Evolutionary conservation across 805 yeast species (phyloP).

Genomic region (Yarrowia hollandica): DNA sequence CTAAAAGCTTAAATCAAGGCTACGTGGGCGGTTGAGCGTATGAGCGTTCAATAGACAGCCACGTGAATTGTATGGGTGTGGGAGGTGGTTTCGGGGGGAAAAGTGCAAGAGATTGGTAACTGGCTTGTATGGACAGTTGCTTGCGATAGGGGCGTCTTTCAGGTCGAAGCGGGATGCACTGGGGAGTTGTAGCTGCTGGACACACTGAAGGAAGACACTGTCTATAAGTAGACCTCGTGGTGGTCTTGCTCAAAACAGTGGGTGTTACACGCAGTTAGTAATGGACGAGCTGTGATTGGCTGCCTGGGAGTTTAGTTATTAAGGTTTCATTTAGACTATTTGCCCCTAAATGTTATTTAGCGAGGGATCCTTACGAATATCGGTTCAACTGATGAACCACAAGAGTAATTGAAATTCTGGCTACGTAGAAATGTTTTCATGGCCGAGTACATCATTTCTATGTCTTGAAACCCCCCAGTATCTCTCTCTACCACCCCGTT

Average conservation of each 20-base stretch:
- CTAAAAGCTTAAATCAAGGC: neutral
- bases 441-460: too few species aligned
- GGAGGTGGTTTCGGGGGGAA: too few species aligned
- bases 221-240: conserved; percentile 5
- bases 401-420: too few species aligned
- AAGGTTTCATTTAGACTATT: conserved; percentile 17
- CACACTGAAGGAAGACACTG: too few species aligned
- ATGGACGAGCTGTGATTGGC: conserved; percentile 13
- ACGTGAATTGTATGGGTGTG: conserved; percentile 1
- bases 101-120: too few species aligned
- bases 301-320: neutral
- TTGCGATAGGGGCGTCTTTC: too few species aligned
- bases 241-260: neutral
- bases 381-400: too few species aligned
- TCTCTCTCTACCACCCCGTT: neutral
- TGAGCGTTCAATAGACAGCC: conserved; percentile 17
- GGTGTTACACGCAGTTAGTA: neutral
- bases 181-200: neutral
- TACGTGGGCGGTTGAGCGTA: neutral
- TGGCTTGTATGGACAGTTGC: too few species aligned
- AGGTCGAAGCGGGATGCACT: neutral
- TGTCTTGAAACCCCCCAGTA: too few species aligned
- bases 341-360: neutral
- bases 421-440: neutral
- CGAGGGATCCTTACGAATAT: too few species aligned